Base-by-base conservation (phyloP, 2,329 filamentous ascomycete species). In the Escovopsis weberi region DNA sequence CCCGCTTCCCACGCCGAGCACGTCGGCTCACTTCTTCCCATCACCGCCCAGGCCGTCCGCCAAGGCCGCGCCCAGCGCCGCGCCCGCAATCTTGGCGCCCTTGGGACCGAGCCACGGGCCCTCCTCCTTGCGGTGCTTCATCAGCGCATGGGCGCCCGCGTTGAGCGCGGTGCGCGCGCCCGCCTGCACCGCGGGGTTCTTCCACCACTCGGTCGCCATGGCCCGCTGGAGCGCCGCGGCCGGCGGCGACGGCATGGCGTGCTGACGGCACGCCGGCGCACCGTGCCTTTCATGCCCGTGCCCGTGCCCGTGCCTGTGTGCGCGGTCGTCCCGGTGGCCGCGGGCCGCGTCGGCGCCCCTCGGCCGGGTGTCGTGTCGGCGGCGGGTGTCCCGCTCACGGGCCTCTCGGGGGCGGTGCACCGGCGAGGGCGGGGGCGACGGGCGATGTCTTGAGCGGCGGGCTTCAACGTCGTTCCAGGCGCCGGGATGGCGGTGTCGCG, bases 31-130 rank as follows among this genome's bases (percentile, higher is more conserved):
- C 11, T 59, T 52, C 50, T 60, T 62, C 42, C 58, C 51, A 2
- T 55, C 57, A 2, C 56, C 56, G 38, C 67, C 60, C 30, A 71
- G 63, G 0, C 67, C 65, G 44, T 71, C 68, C 34, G 69, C 62
- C 15, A 70, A 53, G 0, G 68, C 69, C 1, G 69, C 68, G 15
- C 67, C 67, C 1, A 72, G 45, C 2, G 68, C 69, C 2, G 68
- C 67, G 2, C 67, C 67, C 2, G 66, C 69, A 3, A 72, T 56
- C 41, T 67, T 67, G 37, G 65, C 65, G 5, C 67, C 68, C 48
- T 72, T 72, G 10, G 65, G 54, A 0, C 69, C 67, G 4, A 67
- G 54, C 69, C 69, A 72, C 1, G 61, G 55, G 2, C 67, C 64
- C 1, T 61, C 59, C 12, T 69, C 64, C 38, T 65, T 59, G 39